These are phyloP conservation scores for Lactuca sativa DNA, from an alignment of 129 eudicot genomes.

Conservation along the genomic window DNA sequence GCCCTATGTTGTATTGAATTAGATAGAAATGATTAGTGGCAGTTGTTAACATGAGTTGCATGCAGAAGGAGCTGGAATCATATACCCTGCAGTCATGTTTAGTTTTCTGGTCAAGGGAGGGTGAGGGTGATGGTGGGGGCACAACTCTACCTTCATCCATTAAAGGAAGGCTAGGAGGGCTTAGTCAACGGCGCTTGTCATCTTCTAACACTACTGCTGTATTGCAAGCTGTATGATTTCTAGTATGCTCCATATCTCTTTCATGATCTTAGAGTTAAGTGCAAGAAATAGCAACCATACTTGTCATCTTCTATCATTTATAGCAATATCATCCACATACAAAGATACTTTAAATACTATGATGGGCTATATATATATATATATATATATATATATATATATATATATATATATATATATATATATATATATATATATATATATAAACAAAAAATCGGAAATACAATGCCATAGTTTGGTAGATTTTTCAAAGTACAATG, in stretches of 20 bases:
- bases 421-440: too few species aligned
- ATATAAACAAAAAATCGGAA: not conserved
- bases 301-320: not conserved
- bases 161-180: constrained; percentile 90
- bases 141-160: constrained; percentile 64
- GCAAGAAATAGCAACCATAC: not conserved
- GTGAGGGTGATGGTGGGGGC: constrained; percentile 15
- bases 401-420: too few species aligned
- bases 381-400: too few species aligned
- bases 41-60: constrained; percentile 10
- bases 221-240: constrained; percentile 72
- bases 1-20: not conserved
- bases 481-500: too few species aligned
- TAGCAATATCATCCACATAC: too few species aligned
- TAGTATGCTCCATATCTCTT: not conserved
- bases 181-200: constrained; percentile 81
- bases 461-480: too few species aligned
- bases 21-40: not conserved
- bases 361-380: too few species aligned
- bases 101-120: constrained; percentile 57
- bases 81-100: constrained; percentile 56
- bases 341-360: not conserved
- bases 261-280: too few species aligned
- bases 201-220: constrained; percentile 58
- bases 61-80: constrained; percentile 64